A percentile compares a stretch with the other conserved stretches of the same genome.
phyloP scores from a whole-genome alignment of 2,329 filamentous ascomycete genomes.

The Talaromyces sp. region DNA sequence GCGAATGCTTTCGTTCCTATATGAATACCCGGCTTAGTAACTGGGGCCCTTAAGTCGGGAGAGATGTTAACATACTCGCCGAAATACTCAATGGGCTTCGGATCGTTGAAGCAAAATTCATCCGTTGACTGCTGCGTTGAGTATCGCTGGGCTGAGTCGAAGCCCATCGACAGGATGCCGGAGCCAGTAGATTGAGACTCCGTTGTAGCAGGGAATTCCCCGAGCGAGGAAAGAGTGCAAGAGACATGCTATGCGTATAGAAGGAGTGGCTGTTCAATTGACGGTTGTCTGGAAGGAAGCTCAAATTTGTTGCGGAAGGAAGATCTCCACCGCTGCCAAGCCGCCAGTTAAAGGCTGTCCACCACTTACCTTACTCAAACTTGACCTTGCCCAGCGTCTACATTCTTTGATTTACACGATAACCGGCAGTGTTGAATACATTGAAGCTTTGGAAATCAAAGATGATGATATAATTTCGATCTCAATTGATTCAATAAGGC shows the following conservation, averaged over 20 bases:
- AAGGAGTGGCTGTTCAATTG: not conserved
- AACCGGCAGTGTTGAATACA: not conserved
- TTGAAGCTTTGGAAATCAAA: not conserved
- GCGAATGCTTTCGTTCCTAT: conserved; percentile 26
- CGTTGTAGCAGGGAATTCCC: conserved; percentile 6
- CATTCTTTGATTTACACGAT: not conserved
- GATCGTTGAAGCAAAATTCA: conserved; percentile 11
- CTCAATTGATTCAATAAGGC: not conserved
- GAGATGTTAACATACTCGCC: not conserved
- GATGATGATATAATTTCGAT: not conserved
- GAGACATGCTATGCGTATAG: conserved; percentile 10
- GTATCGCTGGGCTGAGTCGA: not conserved
- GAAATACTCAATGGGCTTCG: not conserved
- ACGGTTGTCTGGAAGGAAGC: not conserved
- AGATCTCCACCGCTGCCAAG: conserved; percentile 18
- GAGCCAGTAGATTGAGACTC: not conserved
- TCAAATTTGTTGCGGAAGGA: conserved; percentile 14
- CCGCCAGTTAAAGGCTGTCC: conserved; percentile 9
- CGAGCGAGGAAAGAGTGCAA: conserved; percentile 8
- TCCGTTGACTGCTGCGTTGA: not conserved
- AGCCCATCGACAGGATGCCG: conserved; percentile 18
- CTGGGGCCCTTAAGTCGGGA: not conserved
- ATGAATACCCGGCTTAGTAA: not conserved
- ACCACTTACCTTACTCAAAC: not conserved
- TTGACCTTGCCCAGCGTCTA: not conserved